phyloP scores from a whole-genome alignment of 768 basidiomycete species.

The Lentinula lateritia region DNA sequence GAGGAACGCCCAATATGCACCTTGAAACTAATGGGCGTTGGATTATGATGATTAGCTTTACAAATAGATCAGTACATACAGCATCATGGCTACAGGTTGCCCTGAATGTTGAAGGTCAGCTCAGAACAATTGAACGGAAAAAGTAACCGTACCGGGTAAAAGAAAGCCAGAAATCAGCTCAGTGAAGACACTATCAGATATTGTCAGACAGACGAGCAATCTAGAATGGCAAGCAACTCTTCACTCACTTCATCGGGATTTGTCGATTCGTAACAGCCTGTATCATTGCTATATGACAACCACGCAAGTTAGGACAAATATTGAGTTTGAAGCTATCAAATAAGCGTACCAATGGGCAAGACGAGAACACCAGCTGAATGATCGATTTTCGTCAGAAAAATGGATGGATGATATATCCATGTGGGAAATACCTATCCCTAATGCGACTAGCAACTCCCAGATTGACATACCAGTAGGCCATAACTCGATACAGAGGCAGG shows the following conservation, averaged over 20 bases:
- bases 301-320: slow-evolving; percentile 3
- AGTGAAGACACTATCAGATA: slow-evolving; percentile 24
- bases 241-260: slow-evolving; percentile 24
- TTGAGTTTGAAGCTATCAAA: slow-evolving; percentile 3
- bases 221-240: slow-evolving; percentile 11
- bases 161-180: slow-evolving; percentile 33
- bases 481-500: slow-evolving; percentile 26
- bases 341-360: slow-evolving; percentile 26
- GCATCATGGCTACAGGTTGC: slow-evolving; percentile 31
- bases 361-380: slow-evolving; percentile 21
- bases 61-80: slow-evolving; percentile 11
- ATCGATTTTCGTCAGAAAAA: background rate
- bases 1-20: background rate
- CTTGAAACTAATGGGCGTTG: background rate
- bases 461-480: slow-evolving; percentile 37
- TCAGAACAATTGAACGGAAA: background rate
- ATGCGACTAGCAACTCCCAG: slow-evolving; percentile 27
- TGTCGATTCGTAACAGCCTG: slow-evolving; percentile 34
- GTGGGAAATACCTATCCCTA: slow-evolving; percentile 18
- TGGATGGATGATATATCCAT: background rate
- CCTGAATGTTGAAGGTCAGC: slow-evolving; percentile 12
- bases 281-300: slow-evolving; percentile 24
- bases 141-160: slow-evolving; percentile 16
- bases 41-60: background rate
- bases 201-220: background rate